Evolutionary conservation across 2,329 filamentous ascomycete species (phyloP), one percentile per base, ranked within the genome.

Genomic region (Celoporthe dispersa): DNA sequence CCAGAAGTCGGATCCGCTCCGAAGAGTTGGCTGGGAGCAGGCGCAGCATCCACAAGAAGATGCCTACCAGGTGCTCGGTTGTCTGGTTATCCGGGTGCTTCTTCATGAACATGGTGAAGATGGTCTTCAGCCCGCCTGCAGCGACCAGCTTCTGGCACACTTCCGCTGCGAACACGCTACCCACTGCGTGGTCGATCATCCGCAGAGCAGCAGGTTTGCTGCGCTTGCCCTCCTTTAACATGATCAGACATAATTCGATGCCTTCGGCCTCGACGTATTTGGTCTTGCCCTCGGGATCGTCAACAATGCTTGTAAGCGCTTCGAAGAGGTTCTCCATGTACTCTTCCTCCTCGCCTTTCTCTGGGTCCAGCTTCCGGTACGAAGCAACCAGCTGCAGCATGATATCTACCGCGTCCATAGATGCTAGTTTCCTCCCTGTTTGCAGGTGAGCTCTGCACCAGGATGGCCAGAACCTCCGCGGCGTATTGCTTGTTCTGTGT

Each of bases 301-400:
- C 92, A 0, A 91, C 92, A 1, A 97, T 82, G 74, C 92, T 97
- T 0, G 93, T 92, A 25, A 98, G 79, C 1, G 91, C 89, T 77
- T 97, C 94, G 78, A 99, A 99, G 0, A 98, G 78, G 74, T 99
- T 97, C 80, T 97, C 94, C 78, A 97, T 92, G 78, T 93, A 98
- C 81, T 99, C 96, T 78, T 97, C 94, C 79, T 98, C 96, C 65
- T 96, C 91, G 70, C 94, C 93, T 77, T 92, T 95, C 64, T 90
- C 87, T 0, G 96, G 96, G 77, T 99, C 94, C 64, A 90, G 88
- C 81, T 92, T 92, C 69, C 96, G 90, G 81, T 98, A 99, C 1
- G 90, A 84, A 1, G 94, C 93, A 0, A 97, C 87, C 0, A 97
- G 85, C 80, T 97, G 94, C 19, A 99, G 89, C 74, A 97, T 84